Base-by-base conservation (phyloP, 2,329 filamentous ascomycete species). In the Chaetomium sp. region DNA sequence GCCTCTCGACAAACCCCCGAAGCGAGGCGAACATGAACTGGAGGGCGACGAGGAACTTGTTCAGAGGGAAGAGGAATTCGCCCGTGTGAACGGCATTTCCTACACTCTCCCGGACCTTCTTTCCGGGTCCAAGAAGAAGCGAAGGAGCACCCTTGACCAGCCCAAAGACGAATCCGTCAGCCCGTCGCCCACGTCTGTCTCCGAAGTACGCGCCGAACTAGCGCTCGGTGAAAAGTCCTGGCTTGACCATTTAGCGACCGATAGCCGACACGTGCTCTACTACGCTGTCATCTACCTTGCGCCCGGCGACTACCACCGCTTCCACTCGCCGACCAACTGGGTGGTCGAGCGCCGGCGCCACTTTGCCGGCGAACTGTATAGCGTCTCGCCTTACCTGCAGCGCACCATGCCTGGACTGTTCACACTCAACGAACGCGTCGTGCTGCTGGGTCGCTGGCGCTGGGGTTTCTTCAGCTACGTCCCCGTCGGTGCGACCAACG, bases 401-500 rank as follows among this genome's bases (percentile, higher is more conserved):
- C 87, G 89, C 62, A 95, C 89, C 0, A 79, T 99, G 0, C 94
- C 94, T 0, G 92, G 92, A 1, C 82, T 99, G 1, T 99, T 99
- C 75, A 96, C 92, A 0, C 79, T 99, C 19, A 99, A 99, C 72
- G 94, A 99, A 74, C 86, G 94, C 53, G 90, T 99, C 32, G 94
- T 95, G 1, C 82, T 99, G 0, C 79, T 99, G 1, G 94, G 94
- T 14, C 82, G 91, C 56, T 99, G 94, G 94, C 87, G 91, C 54
- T 95, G 90, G 82, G 94, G 94, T 14, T 97, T 99, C 80, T 99
- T 99, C 78, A 88, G 86, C 62, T 96, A 91, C 74, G 92, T 90
- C 0, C 91, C 95, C 11, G 94, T 99, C 37, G 94, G 94, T 60
- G 94, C 94, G 6, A 99, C 94, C 27, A 99, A 99, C 66, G 94